Conservation (phyloP, 257 asterid species). For the Salvia hispanica region DNA sequence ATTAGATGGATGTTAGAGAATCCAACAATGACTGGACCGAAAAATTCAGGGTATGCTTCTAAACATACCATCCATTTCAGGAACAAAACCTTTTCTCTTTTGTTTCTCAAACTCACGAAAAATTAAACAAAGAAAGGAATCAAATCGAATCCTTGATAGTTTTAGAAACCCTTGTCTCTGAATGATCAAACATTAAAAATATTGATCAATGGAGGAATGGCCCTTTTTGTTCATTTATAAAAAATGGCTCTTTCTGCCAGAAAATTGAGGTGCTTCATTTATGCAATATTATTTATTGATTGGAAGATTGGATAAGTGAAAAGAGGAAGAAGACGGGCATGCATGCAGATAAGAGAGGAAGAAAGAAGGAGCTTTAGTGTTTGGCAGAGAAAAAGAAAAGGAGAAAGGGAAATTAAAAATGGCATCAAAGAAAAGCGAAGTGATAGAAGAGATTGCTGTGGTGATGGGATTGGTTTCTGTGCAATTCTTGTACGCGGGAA, state of each 20-base stretch:
- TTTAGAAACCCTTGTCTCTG: background rate
- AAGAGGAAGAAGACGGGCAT: conserved; percentile 1
- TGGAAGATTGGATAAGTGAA: conserved; percentile 7
- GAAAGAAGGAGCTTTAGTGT: conserved; percentile 27
- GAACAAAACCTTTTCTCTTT: conserved; percentile 4
- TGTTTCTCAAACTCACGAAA: conserved; percentile 29
- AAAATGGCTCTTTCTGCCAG: conserved; percentile 4
- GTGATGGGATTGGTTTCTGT: conserved; percentile 62
- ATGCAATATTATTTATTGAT: conserved; percentile 14
- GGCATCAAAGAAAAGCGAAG: conserved; percentile 33
- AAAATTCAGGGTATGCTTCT: background rate
- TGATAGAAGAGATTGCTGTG: conserved; percentile 53
- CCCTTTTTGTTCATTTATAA: background rate
- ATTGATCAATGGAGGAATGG: background rate
- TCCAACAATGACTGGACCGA: background rate
- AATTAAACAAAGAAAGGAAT: background rate
- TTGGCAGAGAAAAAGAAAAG: conserved; percentile 2
- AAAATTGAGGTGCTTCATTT: background rate
- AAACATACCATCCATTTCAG: conserved; percentile 29
- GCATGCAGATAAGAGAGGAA: conserved; percentile 26
- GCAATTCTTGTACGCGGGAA: conserved; percentile 78
- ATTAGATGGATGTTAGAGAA: conserved; percentile 11
- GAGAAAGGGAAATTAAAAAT: conserved; percentile 25
- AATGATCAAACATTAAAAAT: background rate
- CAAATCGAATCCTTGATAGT: background rate